Evolutionary conservation across 2,329 filamentous ascomycete genomes (phyloP).

Genomic region (Diplocarpon mali): DNA sequence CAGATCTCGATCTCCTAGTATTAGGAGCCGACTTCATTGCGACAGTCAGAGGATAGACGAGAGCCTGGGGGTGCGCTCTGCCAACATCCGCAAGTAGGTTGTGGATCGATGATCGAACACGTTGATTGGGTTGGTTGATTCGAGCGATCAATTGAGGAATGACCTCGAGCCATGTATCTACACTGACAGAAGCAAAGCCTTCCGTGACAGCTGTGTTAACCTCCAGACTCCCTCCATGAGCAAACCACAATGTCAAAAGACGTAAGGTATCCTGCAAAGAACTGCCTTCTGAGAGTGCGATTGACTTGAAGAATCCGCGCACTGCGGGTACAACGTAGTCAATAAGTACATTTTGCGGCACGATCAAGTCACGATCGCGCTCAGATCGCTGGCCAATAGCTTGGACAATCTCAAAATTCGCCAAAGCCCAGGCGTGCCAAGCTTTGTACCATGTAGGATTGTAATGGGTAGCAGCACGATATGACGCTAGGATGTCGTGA

Average conservation of each 20-base stretch:
- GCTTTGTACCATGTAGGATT: conserved; percentile 97
- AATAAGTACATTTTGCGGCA: conserved; percentile 56
- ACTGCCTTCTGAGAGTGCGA: conserved; percentile 80
- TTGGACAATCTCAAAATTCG: conserved; percentile 97
- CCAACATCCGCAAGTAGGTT: conserved; percentile 88
- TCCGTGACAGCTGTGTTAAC: conserved; percentile 84
- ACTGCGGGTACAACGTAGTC: conserved; percentile 93
- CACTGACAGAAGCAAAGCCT: conserved; percentile 81
- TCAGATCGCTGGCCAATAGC: conserved; percentile 39
- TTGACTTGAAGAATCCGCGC: conserved; percentile 94
- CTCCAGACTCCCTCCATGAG: conserved; percentile 77
- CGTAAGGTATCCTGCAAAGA: conserved; percentile 92
- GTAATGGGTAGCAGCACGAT: conserved; percentile 83
- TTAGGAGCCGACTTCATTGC: conserved; percentile 90
- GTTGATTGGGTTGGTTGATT: conserved; percentile 88
- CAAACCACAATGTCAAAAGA: conserved; percentile 91
- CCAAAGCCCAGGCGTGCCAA: conserved; percentile 97
- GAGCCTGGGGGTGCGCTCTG: conserved; percentile 83
- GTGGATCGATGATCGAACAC: conserved; percentile 84
- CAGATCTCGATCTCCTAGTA: conserved; percentile 73
- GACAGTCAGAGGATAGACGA: conserved; percentile 94
- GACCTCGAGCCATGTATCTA: conserved; percentile 97
- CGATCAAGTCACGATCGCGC: conserved; percentile 27
- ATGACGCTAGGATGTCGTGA: conserved; percentile 81
- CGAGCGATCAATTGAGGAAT: conserved; percentile 95